Evolutionary conservation across 305 asterid genomes (phyloP).

Genomic region (Striga hermonthica): DNA sequence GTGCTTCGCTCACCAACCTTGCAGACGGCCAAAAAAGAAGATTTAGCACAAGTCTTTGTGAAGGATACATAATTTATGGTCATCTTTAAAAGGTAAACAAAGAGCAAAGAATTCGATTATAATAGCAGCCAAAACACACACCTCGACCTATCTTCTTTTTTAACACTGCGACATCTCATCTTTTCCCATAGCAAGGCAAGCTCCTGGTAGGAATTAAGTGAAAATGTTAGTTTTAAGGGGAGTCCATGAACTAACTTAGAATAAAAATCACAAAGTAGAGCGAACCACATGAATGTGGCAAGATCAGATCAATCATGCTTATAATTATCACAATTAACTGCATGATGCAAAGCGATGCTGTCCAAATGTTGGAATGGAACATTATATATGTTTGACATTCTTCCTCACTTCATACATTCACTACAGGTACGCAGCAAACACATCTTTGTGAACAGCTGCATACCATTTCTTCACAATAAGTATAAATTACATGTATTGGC

Average conservation of each 20-base stretch:
- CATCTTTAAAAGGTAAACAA: not conserved
- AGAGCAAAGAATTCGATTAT: not conserved
- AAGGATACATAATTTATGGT: conserved; percentile 1
- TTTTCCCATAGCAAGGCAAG: conserved; percentile 82
- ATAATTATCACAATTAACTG: no score
- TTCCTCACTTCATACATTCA: no score
- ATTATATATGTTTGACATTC: no score
- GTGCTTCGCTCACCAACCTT: conserved; percentile 78
- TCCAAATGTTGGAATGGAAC: no score
- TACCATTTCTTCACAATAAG: no score
- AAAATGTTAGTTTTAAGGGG: conserved; percentile 27
- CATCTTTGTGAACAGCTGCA: no score
- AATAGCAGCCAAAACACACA: conserved; percentile 28
- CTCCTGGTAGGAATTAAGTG: conserved; percentile 47
- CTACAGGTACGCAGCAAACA: no score
- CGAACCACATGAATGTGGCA: conserved; percentile 2
- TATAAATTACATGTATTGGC: no score
- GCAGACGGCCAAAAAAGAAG: conserved; percentile 18
- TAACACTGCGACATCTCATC: conserved; percentile 74
- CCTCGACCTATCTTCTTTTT: conserved; percentile 79
- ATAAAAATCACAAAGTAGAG: conserved; percentile 8
- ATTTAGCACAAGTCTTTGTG: not conserved
- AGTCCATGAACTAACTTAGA: conserved; percentile 15
- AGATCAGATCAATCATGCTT: not conserved
- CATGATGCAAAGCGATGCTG: no score